These are phyloP conservation scores for Mycena floridula DNA, from an alignment of 768 basidiomycete genomes.

Conservation along the genomic window DNA sequence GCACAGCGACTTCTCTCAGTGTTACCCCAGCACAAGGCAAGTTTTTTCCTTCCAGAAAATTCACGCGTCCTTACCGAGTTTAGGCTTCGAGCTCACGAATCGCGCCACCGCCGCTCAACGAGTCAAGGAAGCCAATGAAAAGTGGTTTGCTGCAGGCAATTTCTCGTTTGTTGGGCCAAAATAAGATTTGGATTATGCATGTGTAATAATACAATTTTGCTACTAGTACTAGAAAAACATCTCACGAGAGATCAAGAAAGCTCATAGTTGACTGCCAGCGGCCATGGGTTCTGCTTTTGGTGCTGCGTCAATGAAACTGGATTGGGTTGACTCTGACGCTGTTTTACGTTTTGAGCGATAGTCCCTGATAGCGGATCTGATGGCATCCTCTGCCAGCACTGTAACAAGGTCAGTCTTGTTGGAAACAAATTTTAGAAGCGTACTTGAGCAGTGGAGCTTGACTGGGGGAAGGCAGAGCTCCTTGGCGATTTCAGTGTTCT, in stretches of 20 bases:
- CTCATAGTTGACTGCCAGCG: not conserved
- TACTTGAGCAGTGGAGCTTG: constrained; percentile 92
- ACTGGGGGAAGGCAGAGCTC: constrained; percentile 94
- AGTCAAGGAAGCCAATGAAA: constrained; percentile 93
- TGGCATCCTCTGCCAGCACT: constrained; percentile 98
- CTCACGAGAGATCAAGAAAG: not conserved
- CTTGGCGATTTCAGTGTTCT: constrained; percentile 99
- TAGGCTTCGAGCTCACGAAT: constrained; percentile 93
- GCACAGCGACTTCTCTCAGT: constrained; percentile 85
- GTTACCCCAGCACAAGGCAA: constrained; percentile 94
- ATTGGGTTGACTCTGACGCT: constrained; percentile 42
- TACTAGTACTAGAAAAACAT: not conserved
- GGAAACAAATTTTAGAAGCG: constrained; percentile 17
- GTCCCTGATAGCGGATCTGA: constrained; percentile 95
- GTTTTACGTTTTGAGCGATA: constrained; percentile 80
- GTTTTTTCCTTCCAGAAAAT: constrained; percentile 12
- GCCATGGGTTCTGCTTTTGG: constrained; percentile 48
- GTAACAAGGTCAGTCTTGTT: constrained; percentile 16
- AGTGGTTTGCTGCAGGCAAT: constrained; percentile 88
- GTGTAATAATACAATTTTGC: not conserved
- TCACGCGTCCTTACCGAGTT: constrained; percentile 4
- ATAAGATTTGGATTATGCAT: constrained; percentile 1
- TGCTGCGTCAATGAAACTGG: constrained; percentile 63
- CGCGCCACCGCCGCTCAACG: constrained; percentile 78
- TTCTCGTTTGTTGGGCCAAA: constrained; percentile 73